phyloP scores from a whole-genome alignment of 2,329 filamentous ascomycete genomes.

The Didymella pomorum region DNA sequence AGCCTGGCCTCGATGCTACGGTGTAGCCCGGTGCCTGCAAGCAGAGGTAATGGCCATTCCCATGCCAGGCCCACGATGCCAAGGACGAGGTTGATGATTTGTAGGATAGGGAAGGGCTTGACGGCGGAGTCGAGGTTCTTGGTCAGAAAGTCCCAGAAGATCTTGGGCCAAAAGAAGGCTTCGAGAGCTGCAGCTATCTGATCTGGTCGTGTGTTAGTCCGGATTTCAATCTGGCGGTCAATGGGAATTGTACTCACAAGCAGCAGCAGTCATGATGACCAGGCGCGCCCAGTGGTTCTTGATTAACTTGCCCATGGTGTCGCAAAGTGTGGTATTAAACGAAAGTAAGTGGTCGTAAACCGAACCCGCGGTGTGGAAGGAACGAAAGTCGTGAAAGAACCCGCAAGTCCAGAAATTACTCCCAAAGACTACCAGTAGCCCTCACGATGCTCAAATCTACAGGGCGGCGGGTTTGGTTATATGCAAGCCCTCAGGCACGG shows the following conservation, averaged over 20 bases:
- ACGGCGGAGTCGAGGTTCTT: conserved; percentile 87
- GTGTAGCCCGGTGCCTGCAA: conserved; percentile 82
- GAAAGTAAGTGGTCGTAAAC: conserved; percentile 42
- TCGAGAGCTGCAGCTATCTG: conserved; percentile 85
- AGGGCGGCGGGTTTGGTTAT: conserved; percentile 47
- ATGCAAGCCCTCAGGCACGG: conserved; percentile 37
- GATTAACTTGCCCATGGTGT: conserved; percentile 90
- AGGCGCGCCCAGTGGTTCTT: conserved; percentile 99
- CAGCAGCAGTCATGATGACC: conserved; percentile 84
- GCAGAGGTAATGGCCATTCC: conserved; percentile 83
- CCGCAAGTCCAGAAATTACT: conserved; percentile 9
- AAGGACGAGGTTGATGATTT: conserved; percentile 87
- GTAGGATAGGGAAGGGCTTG: conserved; percentile 85
- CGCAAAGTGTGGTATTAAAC: conserved; percentile 27
- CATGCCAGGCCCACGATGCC: conserved; percentile 80
- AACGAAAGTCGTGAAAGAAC: conserved; percentile 11
- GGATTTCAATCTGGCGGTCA: no score
- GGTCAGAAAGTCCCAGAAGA: conserved; percentile 97
- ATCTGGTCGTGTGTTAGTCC: conserved; percentile 61
- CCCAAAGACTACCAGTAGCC: conserved; percentile 51
- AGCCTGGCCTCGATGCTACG: conserved; percentile 87
- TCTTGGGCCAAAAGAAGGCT: conserved; percentile 97
- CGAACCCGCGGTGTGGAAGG: conserved; percentile 37
- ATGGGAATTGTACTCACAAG: conserved; percentile 63
- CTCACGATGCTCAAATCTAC: conserved; percentile 18